Percentiles rank a stretch among this genome's conserved stretches.
Evolutionary conservation across 2,329 filamentous ascomycete species (phyloP).

Genomic region (Knufia petricola): DNA sequence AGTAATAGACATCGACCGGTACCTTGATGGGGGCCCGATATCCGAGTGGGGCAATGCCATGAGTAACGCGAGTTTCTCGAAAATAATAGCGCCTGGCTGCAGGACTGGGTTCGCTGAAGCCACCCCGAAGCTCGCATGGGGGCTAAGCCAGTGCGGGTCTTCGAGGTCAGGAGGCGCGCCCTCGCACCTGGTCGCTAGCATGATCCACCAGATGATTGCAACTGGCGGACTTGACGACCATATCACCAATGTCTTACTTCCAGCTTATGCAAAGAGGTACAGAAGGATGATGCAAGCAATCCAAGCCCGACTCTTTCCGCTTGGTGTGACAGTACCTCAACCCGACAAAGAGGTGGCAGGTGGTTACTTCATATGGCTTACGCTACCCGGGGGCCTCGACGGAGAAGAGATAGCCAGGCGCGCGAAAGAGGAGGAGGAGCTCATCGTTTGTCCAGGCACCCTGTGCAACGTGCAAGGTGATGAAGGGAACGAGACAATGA

Average conservation of each 20-base stretch:
- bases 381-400: conserved; percentile 46
- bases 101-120: conserved; percentile 84
- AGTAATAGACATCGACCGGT: conserved; percentile 67
- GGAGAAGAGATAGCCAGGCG: conserved; percentile 47
- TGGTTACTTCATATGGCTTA: conserved; percentile 80
- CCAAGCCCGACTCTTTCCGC: conserved; percentile 48
- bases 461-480: conserved; percentile 60
- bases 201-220: conserved; percentile 46
- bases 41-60: conserved; percentile 68
- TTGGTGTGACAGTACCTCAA: conserved; percentile 47
- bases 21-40: conserved; percentile 50
- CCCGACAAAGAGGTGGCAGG: conserved; percentile 48
- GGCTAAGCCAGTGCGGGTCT: conserved; percentile 50
- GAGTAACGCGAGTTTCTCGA: conserved; percentile 85
- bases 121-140: conserved; percentile 50
- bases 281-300: conserved; percentile 51
- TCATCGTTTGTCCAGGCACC: conserved; percentile 59
- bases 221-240: conserved; percentile 44
- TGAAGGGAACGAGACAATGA: conserved; percentile 36
- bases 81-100: conserved; percentile 71
- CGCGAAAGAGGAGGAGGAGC: conserved; percentile 52
- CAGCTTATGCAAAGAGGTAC: conserved; percentile 47
- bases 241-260: conserved; percentile 45
- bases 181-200: conserved; percentile 49
- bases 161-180: conserved; percentile 51